Base-by-base conservation (phyloP, 116 monocot species). In the Thalassia testudinum region DNA sequence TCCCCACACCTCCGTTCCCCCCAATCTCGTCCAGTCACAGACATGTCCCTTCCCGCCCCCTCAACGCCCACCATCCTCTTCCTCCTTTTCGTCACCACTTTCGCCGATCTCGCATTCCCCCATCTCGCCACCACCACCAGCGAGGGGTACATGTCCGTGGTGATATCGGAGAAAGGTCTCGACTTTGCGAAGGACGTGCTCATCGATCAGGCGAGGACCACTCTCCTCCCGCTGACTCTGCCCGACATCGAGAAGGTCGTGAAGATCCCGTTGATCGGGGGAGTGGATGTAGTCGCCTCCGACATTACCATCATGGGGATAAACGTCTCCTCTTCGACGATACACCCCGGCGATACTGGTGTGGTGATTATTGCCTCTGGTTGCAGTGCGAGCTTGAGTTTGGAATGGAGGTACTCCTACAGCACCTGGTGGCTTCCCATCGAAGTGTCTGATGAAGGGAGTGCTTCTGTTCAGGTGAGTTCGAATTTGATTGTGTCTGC, bases 381-480 rank as follows among this genome's bases (percentile, higher is more conserved):
- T 7, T 74, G 72, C 15, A 72, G 61, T 7, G 97, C 68, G 37
- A 70, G 61, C 28, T 37, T 89, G 42, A 79, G 66, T 51, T 65
- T 85, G 82, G 65, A 77, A 47, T 97, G 97, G 97, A 24, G 44
- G 16, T 97, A 89, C 53, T 72, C 74, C 7, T 97, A 84, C 44
- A 71, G 72, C 11, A 68, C 69, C 20, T 97, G 89, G 89, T 43
- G 85, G 18, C 7, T 81, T 29, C 81, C 86, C 0, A 59, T 85
- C 21, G 60, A 74, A 42, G 52, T 93, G 24, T 87, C 81, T 2
- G 93, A 93, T 67, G 22, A 72, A 26, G 93, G 93, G 18, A 71
- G 23, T 56, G 93, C 93, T n/a, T 75, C 55, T 48, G 58, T 87
- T 73, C 64, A 84, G 93, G 93, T 93, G 43, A n/a, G 10, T 45